phyloP scores from a whole-genome alignment of 192 early-diverging fungal genomes.

The Borealophlyctis nickersoniae region DNA sequence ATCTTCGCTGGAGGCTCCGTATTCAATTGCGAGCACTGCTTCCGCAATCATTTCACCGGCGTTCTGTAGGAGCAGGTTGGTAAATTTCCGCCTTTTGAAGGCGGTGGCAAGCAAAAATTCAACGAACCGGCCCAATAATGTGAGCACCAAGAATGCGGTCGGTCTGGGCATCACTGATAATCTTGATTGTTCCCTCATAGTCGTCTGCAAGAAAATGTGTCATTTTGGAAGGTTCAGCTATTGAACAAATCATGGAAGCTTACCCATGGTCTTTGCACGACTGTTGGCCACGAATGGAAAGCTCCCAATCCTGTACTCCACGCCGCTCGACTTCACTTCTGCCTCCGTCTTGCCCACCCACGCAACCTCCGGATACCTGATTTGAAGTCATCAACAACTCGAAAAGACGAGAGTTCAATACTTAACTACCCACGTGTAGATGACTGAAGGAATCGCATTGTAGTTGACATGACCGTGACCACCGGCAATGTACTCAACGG shows the following conservation, averaged over 20 bases:
- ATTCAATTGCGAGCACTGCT: constrained; percentile 95
- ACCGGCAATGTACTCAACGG: constrained; percentile 84
- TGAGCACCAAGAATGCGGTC: constrained; percentile 96
- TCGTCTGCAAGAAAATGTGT: constrained; percentile 49
- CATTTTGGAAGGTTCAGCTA: neutral
- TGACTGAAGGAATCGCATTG: constrained; percentile 93
- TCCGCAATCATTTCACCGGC: constrained; percentile 99
- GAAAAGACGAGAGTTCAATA: constrained; percentile 1
- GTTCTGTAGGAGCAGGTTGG: constrained; percentile 44
- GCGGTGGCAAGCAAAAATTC: neutral
- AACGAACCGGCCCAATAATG: constrained; percentile 84
- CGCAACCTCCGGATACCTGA: constrained; percentile 87
- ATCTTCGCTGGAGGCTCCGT: constrained; percentile 96
- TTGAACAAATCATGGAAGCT: neutral
- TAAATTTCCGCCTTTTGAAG: neutral
- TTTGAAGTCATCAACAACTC: neutral
- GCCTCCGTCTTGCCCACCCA: constrained; percentile 98
- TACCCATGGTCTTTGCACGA: constrained; percentile 92
- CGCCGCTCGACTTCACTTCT: constrained; percentile 79
- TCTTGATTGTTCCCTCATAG: constrained; percentile 90
- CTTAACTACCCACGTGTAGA: constrained; percentile 64
- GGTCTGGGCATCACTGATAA: constrained; percentile 93
- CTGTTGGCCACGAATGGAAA: constrained; percentile 97
- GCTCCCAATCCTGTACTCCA: constrained; percentile 85
- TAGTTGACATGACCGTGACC: constrained; percentile 99